phyloP scores from a whole-genome alignment of 164 flowering plant species.

The Dillenia turbinata region DNA sequence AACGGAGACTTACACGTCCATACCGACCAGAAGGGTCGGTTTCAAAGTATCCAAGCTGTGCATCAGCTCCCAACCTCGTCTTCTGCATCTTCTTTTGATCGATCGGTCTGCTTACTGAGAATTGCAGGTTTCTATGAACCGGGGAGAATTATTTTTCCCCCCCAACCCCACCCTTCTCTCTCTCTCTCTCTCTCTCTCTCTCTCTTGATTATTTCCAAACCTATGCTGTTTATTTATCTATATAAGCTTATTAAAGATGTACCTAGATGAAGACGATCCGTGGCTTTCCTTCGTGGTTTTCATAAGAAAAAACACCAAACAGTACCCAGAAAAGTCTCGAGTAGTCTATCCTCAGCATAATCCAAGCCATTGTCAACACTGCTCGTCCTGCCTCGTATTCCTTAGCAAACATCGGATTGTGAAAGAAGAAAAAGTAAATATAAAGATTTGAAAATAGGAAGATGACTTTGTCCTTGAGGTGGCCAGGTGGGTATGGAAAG shows the following conservation, averaged over 20 bases:
- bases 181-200: no score
- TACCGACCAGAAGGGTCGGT: slow-evolving; percentile 86
- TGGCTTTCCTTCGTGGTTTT: slow-evolving; percentile 85
- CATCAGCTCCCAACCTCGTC: slow-evolving; percentile 15
- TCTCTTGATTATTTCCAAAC: no score
- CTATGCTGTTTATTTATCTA: no score
- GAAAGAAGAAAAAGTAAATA: slow-evolving; percentile 1
- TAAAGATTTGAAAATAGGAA: neutral
- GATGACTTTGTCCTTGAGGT: neutral
- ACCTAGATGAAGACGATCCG: slow-evolving; percentile 43
- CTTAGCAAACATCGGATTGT: slow-evolving; percentile 33
- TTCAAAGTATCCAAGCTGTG: slow-evolving; percentile 45
- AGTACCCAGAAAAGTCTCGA: slow-evolving; percentile 80
- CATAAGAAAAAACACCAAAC: slow-evolving; percentile 72
- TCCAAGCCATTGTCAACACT: slow-evolving; percentile 71
- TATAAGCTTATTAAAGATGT: no score
- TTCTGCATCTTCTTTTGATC: slow-evolving; percentile 4
- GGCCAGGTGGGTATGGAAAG: neutral
- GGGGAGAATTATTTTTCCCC: no score
- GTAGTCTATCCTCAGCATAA: slow-evolving; percentile 70
- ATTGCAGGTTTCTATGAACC: no score
- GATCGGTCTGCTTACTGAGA: no score
- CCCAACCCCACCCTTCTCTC: no score
- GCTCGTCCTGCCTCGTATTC: slow-evolving; percentile 39
- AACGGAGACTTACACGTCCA: slow-evolving; percentile 68